Conservation (phyloP, 768 basidiomycete genomes). For the Psilocybe azurescens region DNA sequence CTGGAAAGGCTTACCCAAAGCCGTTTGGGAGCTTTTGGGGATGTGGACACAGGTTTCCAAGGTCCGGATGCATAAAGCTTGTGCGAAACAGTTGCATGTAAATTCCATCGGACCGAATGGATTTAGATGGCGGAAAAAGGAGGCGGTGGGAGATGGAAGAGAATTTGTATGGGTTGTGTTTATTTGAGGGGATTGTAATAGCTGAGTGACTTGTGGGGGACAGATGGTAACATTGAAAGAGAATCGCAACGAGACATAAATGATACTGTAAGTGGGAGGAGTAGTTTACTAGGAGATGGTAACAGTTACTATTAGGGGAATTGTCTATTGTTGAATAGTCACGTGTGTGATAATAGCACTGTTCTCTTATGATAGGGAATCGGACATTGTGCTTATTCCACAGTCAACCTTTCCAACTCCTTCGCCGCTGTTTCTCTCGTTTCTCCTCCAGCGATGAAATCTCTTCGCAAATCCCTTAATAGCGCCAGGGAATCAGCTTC, state of each 20-base stretch:
- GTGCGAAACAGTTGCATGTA: no score
- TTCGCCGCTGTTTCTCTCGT: conserved; percentile 14
- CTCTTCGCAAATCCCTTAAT: conserved; percentile 82
- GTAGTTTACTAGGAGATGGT: not conserved
- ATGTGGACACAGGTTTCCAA: no score
- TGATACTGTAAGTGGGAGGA: not conserved
- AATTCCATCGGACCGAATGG: no score
- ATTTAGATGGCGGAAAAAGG: no score
- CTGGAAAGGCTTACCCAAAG: no score
- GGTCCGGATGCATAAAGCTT: no score
- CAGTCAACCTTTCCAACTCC: not conserved
- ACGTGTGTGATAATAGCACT: conserved; percentile 19
- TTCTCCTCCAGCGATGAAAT: conserved; percentile 62
- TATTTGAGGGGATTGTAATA: not conserved
- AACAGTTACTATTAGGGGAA: not conserved
- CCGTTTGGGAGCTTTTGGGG: no score
- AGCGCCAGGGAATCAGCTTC: conserved; percentile 60
- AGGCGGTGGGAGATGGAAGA: no score
- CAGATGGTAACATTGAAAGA: conserved; percentile 7
- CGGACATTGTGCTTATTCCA: conserved; percentile 11
- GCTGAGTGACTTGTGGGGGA: not conserved
- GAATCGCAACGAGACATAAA: not conserved
- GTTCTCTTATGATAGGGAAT: conserved; percentile 11
- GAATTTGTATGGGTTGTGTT: not conserved
- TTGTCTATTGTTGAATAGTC: conserved; percentile 18